Percentiles rank a stretch among this genome's conserved stretches.
phyloP scores from a whole-genome alignment of 31 red algal species.

The Bonnemaisonia californica region DNA sequence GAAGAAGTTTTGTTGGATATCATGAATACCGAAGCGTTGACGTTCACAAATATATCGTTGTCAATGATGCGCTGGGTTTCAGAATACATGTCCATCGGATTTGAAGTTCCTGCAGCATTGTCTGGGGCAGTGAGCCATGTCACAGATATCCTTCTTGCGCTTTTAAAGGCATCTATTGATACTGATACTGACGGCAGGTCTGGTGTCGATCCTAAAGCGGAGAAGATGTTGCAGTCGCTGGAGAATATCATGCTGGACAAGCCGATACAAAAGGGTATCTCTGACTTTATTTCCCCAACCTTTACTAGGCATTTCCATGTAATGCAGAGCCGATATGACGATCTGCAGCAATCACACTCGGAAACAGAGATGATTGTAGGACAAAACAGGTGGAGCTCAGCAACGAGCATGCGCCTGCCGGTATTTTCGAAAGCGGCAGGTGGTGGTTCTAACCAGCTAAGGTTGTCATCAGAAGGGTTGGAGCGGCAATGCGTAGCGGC shows the following conservation, averaged over 20 bases:
- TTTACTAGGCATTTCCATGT: neutral
- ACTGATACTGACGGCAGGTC: neutral
- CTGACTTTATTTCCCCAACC: constrained; percentile 27
- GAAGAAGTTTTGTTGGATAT: neutral
- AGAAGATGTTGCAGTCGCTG: constrained; percentile 1
- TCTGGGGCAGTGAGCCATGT: constrained; percentile 8
- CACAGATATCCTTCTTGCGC: constrained; percentile 23
- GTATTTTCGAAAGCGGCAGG: neutral
- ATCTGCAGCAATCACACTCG: neutral
- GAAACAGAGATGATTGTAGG: neutral
- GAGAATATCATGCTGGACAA: constrained; percentile 27
- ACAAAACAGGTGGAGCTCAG: neutral
- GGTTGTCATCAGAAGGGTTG: neutral
- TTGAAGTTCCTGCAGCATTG: neutral
- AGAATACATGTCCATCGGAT: constrained; percentile 18
- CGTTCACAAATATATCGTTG: constrained; percentile 7
- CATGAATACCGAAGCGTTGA: neutral
- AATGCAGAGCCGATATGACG: constrained; percentile 2
- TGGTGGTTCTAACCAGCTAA: neutral
- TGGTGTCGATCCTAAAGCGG: neutral
- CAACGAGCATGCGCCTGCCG: neutral
- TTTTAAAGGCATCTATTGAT: constrained; percentile 8
- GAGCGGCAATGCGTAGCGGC: constrained; percentile 28
- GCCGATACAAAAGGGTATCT: constrained; percentile 10
- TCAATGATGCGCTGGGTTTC: constrained; percentile 24